These are phyloP conservation scores for Hsuehochloa calcarea DNA, from an alignment of 176 grass and related monocot genomes.

Conservation along the genomic window DNA sequence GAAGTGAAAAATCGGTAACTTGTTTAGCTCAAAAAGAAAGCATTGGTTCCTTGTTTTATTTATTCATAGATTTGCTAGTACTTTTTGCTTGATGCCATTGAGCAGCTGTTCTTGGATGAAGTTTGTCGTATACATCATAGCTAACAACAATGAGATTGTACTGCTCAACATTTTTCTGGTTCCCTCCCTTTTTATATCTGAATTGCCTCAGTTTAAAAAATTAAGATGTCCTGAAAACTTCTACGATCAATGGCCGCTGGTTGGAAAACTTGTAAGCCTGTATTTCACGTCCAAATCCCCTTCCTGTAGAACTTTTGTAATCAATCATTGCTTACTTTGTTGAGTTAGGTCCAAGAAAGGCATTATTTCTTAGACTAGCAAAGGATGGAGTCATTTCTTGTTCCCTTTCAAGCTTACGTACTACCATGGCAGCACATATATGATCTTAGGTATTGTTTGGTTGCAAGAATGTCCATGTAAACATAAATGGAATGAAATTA, in stretches of 20 bases:
- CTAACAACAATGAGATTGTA: not conserved
- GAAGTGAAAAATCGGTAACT: conserved; percentile 84
- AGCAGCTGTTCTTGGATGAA: not conserved
- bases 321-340: not conserved
- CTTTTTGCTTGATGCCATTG: not conserved
- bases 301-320: not conserved
- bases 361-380: not conserved
- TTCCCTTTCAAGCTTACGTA: not conserved
- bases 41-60: conserved; percentile 9
- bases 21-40: conserved; percentile 6
- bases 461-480: no score
- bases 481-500: no score
- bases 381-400: conserved; percentile 2
- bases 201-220: not conserved
- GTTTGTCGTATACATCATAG: not conserved
- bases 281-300: not conserved
- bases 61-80: not conserved
- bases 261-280: not conserved
- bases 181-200: not conserved
- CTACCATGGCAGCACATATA: not conserved
- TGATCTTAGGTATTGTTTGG: not conserved
- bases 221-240: not conserved
- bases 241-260: not conserved
- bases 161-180: not conserved
- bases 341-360: not conserved